Percentiles rank a stretch among this genome's conserved stretches.
These are phyloP conservation scores for Chlorella sorokiniana DNA, from an alignment of 139 green algal species.

Conservation along the genomic window DNA sequence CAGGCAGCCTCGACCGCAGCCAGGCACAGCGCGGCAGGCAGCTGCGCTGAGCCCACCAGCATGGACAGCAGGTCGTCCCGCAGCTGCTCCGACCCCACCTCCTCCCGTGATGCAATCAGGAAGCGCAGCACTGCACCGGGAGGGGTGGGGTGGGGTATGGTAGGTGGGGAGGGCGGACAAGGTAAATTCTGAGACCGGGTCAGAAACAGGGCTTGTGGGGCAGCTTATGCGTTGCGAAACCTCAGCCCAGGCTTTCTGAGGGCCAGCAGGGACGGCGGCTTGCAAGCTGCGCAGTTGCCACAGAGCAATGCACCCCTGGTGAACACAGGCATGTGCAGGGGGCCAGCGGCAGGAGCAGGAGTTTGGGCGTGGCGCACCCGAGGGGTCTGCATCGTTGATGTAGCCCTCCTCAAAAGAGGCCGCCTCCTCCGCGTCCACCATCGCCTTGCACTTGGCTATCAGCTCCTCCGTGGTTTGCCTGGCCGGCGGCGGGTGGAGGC, in stretches of 20 bases:
- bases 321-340: too few relatives aligned
- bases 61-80: conserved; percentile 98
- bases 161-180: not conserved
- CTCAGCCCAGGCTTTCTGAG: too few relatives aligned
- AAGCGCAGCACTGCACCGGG: conserved; percentile 85
- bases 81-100: conserved; percentile 80
- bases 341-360: too few relatives aligned
- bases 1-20: not conserved
- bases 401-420: conserved; percentile 73
- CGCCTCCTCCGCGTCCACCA: conserved; percentile 88
- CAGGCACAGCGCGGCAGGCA: not conserved
- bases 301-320: too few relatives aligned
- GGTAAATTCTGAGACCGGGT: too few relatives aligned
- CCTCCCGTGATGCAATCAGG: conserved; percentile 93
- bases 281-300: too few relatives aligned
- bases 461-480: conserved; percentile 84
- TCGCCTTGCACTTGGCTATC: conserved; percentile 85
- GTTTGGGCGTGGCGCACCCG: not conserved
- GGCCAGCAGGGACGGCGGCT: too few relatives aligned
- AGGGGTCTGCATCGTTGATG: conserved; percentile 91
- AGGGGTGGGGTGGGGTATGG: not conserved
- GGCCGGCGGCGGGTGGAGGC: not conserved
- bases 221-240: too few relatives aligned
- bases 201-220: too few relatives aligned
- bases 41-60: conserved; percentile 63